Base-by-base conservation (phyloP, 306 rosid species). In the Quercus rubra region DNA sequence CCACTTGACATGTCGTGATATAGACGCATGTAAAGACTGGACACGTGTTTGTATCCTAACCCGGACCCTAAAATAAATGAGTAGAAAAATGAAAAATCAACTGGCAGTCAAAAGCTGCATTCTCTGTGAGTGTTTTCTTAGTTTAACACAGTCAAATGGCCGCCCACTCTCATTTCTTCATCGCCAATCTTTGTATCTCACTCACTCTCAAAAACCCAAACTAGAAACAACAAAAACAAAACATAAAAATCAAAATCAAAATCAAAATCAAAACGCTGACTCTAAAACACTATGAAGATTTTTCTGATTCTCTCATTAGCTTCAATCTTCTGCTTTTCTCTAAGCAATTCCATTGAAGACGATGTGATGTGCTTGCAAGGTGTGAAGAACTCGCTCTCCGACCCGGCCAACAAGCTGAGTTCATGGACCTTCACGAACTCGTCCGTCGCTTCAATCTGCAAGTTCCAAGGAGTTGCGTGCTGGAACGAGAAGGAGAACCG, bases 401-500 rank as follows among this genome's bases (percentile, higher is more conserved):
- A 89, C 33, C 90, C 90, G 5, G 70, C 43, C 3, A 79, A 81
- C 9, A 83, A 74, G 28, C 86, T 89, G 51, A 63, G 85, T 30
- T 80, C 87, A 1, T 89, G 90, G 90, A 66, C 73, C 64, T 68
- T 86, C 15, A 21, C 70, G 33, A 83, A 89, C 86, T 68, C 51
- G 54, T 85, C 89, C 35, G 90, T 69, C 3, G 70, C 84, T 6
- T 78, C 89, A 67, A 89, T 89, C 81, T 89, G 90, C 86, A 85
- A 86, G 79, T 81, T 86, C 25, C 81, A 69, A 18, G 90, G 92
- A 1, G 90, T 87, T 4, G 23, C 85, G n/a, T 89, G 90, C 85
- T 86, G 92, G 92, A 89, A 89, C 74, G 81, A 80, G 78, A 80
- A 85, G 85, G 92, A 89, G 87, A 86, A 82, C 54, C 88, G 90